Conservation (phyloP, 352 stramenopile species). For the Phytopythium chamaehyphon region DNA sequence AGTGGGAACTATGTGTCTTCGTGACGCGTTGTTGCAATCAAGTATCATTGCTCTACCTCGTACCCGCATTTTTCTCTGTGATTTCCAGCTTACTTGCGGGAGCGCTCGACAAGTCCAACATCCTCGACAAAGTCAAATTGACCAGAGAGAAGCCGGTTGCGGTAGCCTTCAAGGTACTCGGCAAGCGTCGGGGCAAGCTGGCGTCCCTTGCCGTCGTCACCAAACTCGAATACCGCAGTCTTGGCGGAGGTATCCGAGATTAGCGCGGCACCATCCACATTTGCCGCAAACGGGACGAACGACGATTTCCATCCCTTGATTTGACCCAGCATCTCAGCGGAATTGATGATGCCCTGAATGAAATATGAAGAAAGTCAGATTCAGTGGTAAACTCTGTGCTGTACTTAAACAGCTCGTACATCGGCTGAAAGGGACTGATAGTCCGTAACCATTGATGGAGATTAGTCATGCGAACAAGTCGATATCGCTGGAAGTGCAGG, state of each 20-base stretch:
- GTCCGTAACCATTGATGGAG: neutral
- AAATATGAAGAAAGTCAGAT: neutral
- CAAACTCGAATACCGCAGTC: constrained; percentile 67
- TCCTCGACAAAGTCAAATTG: constrained; percentile 84
- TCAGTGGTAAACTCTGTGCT: neutral
- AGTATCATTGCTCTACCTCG: no score
- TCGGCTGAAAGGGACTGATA: constrained; percentile 61
- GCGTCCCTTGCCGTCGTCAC: constrained; percentile 50
- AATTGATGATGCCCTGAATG: constrained; percentile 51
- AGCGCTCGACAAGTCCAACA: constrained; percentile 75
- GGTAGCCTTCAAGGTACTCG: constrained; percentile 74
- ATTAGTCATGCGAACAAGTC: constrained; percentile 1
- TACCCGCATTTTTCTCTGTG: no score
- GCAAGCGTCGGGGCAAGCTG: constrained; percentile 50
- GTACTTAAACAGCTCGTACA: constrained; percentile 15
- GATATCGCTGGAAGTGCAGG: neutral
- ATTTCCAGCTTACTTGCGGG: constrained; percentile 53
- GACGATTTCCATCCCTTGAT: constrained; percentile 53
- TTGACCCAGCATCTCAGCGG: constrained; percentile 35
- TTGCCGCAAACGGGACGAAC: constrained; percentile 68
- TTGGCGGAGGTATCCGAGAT: constrained; percentile 46
- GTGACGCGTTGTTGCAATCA: no score
- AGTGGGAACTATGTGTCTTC: no score
- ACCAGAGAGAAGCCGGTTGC: constrained; percentile 74
- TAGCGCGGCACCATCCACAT: constrained; percentile 64